Evolutionary conservation across 345 rosid genomes (phyloP).

Genomic region (Salix purpurea): DNA sequence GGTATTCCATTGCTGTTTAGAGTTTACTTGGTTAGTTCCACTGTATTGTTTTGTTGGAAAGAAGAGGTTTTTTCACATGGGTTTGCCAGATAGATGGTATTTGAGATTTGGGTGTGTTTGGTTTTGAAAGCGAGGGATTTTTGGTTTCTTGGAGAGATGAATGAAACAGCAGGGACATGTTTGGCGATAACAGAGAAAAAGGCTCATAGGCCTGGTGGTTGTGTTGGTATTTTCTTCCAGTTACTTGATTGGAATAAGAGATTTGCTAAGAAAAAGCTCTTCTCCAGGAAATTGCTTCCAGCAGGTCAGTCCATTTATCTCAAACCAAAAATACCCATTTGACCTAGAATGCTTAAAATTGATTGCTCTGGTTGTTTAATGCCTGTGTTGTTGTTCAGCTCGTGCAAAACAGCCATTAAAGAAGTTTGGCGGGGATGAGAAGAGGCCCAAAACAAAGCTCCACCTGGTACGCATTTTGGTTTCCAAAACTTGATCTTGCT

Average conservation of each 20-base stretch:
- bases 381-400: constrained; percentile 25
- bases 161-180: constrained; percentile 45
- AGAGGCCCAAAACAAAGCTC: constrained; percentile 72
- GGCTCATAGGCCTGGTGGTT: constrained; percentile 65
- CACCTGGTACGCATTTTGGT: constrained; percentile 46
- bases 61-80: constrained; percentile 23
- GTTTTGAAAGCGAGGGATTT: constrained; percentile 5
- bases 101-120: constrained; percentile 5
- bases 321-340: neutral
- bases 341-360: neutral
- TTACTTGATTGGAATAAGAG: constrained; percentile 86
- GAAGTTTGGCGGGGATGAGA: constrained; percentile 74
- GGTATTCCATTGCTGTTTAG: neutral
- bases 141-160: constrained; percentile 39
- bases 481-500: neutral
- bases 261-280: constrained; percentile 77
- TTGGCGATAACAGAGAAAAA: constrained; percentile 66
- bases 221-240: constrained; percentile 88
- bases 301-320: constrained; percentile 38
- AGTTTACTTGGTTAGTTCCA: constrained; percentile 1
- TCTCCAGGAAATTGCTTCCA: constrained; percentile 71
- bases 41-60: constrained; percentile 17
- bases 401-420: constrained; percentile 54
- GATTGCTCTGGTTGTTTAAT: neutral
- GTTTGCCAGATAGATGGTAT: constrained; percentile 5